Conservation (phyloP, 176 grass and related monocot species). For the Stipa capillata region DNA sequence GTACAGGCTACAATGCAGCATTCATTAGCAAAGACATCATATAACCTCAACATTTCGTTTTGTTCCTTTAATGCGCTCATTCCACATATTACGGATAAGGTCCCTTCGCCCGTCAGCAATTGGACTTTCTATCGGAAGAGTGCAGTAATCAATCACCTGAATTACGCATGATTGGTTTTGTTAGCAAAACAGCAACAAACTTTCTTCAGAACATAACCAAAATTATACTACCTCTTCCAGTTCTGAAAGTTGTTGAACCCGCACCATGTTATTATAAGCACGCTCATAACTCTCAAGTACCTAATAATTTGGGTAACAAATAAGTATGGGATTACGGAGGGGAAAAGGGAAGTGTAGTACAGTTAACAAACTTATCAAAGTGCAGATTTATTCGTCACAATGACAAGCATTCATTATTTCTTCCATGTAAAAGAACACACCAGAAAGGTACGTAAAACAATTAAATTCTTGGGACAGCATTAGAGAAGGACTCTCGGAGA, state of each 20-base stretch:
- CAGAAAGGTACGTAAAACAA: background rate
- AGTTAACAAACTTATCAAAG: background rate
- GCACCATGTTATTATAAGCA: constrained; percentile 98
- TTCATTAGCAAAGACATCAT: constrained; percentile 22
- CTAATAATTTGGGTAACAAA: constrained; percentile 20
- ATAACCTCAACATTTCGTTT: constrained; percentile 95
- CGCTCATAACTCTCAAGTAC: constrained; percentile 99
- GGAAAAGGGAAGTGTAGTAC: constrained; percentile 4
- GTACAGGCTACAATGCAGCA: background rate
- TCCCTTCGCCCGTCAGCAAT: constrained; percentile 85
- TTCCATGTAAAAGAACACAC: background rate
- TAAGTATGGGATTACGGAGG: constrained; percentile 7
- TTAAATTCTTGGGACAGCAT: background rate
- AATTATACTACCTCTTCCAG: constrained; percentile 74
- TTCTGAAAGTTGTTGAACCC: constrained; percentile 96
- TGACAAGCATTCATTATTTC: background rate
- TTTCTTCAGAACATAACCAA: background rate
- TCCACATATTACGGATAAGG: constrained; percentile 99
- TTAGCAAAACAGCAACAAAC: constrained; percentile 16
- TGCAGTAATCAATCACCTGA: constrained; percentile 97
- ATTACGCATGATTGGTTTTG: background rate
- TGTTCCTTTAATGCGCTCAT: constrained; percentile 91
- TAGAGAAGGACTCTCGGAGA: background rate
- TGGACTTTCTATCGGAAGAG: constrained; percentile 63
- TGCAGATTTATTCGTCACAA: background rate